Evolutionary conservation across 2,329 filamentous ascomycete species (phyloP).

Genomic region (Neonectria neomacrospora): DNA sequence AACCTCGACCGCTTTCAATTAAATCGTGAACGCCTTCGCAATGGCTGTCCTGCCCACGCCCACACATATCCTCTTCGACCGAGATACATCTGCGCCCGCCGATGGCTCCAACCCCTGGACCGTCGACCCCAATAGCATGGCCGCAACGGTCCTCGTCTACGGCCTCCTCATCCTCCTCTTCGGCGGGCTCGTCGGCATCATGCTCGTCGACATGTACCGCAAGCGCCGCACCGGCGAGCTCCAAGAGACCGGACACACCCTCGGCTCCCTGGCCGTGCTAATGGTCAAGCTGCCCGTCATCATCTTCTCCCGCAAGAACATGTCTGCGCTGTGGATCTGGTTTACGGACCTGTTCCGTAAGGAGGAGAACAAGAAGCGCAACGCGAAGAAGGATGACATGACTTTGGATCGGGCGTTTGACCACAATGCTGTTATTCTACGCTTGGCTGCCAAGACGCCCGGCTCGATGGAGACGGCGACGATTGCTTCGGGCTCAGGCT

Average conservation of each 20-base stretch:
- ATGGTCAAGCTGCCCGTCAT: constrained; percentile 13
- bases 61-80: neutral
- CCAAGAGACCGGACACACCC: constrained; percentile 4
- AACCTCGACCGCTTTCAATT: neutral
- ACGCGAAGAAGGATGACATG: neutral
- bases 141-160: constrained; percentile 17
- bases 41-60: neutral
- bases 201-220: constrained; percentile 26
- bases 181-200: constrained; percentile 18
- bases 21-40: neutral
- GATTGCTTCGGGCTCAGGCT: neutral
- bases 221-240: constrained; percentile 32
- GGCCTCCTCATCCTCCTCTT: constrained; percentile 22
- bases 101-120: neutral
- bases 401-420: constrained; percentile 7
- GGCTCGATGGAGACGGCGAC: neutral
- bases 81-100: neutral
- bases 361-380: constrained; percentile 14
- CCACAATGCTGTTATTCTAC: constrained; percentile 7
- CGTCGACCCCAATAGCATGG: neutral
- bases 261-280: neutral
- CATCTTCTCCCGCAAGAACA: constrained; percentile 18
- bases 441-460: constrained; percentile 12
- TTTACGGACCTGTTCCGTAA: constrained; percentile 33
- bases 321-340: constrained; percentile 11